phyloP scores from a whole-genome alignment of 768 basidiomycete species.

The Boletus rufocinnamomeus region DNA sequence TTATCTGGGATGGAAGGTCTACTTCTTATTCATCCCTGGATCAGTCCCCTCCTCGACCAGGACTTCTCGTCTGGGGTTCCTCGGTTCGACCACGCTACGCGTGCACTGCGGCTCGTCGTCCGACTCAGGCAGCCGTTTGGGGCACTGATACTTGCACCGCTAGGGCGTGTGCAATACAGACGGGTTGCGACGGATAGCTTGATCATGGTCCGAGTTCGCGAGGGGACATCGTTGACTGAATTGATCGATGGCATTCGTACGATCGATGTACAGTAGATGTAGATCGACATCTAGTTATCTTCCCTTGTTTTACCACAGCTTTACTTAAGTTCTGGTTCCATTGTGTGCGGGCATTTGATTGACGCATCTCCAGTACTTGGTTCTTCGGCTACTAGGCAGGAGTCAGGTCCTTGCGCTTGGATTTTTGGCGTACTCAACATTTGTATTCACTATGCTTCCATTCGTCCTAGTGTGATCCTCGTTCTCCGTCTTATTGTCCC shows the following conservation, averaged over 20 bases:
- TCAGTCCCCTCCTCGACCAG: not conserved
- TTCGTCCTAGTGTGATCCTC: constrained; percentile 62
- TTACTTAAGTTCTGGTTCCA: not conserved
- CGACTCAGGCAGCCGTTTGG: not conserved
- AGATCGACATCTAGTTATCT: constrained; percentile 47
- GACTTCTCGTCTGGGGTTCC: not conserved
- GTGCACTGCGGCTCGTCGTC: not conserved
- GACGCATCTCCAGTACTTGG: constrained; percentile 49
- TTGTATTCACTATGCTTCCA: constrained; percentile 61
- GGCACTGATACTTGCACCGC: not conserved
- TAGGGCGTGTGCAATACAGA: not conserved
- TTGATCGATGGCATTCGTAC: not conserved
- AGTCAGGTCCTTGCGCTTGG: constrained; percentile 41
- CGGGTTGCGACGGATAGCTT: not conserved
- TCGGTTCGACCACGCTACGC: not conserved
- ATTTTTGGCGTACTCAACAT: not conserved
- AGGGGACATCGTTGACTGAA: not conserved
- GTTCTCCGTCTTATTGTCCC: constrained; percentile 58
- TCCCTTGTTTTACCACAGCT: constrained; percentile 69
- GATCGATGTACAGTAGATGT: not conserved
- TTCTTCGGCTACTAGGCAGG: constrained; percentile 70
- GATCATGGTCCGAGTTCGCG: not conserved
- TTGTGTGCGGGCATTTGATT: not conserved
- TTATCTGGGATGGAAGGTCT: not conserved
- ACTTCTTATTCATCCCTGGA: not conserved